phyloP scores from a whole-genome alignment of 352 stramenopile species.

The Hyaloperonospora brassicae region DNA sequence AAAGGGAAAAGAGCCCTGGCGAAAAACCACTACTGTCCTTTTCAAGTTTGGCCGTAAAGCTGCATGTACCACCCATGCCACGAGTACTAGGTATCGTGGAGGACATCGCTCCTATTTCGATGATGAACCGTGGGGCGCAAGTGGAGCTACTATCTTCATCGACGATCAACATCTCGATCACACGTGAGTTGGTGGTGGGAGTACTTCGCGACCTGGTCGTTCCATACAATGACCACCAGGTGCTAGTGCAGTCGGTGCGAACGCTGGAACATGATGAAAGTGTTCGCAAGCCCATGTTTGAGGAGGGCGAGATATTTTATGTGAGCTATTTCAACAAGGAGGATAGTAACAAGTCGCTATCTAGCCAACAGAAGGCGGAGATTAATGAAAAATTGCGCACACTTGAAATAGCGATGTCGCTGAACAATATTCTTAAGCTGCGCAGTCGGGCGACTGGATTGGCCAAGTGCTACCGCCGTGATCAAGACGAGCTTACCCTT shows the following conservation, averaged over 20 bases:
- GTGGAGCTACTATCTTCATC: constrained; percentile 35
- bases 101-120: constrained; percentile 39
- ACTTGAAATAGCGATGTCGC: constrained; percentile 36
- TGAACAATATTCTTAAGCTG: constrained; percentile 44
- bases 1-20: constrained; percentile 13
- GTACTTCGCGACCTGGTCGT: constrained; percentile 51
- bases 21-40: constrained; percentile 34
- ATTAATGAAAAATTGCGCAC: constrained; percentile 28
- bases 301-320: constrained; percentile 50
- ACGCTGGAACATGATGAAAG: constrained; percentile 37
- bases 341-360: constrained; percentile 36
- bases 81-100: constrained; percentile 51
- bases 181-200: constrained; percentile 34
- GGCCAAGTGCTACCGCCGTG: constrained; percentile 33
- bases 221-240: constrained; percentile 46
- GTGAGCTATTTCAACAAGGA: constrained; percentile 39
- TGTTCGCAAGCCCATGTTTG: constrained; percentile 27
- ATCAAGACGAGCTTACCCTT: constrained; percentile 36
- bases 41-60: constrained; percentile 33
- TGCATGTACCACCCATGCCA: constrained; percentile 49
- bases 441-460: constrained; percentile 33
- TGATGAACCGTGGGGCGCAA: constrained; percentile 31
- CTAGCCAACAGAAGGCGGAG: constrained; percentile 35
- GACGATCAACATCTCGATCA: constrained; percentile 35
- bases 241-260: constrained; percentile 43